A percentile compares a stretch with the other conserved stretches of the same genome.
Conservation (phyloP, 176 grass and related monocot genomes). For the Saccharum officinarum region DNA sequence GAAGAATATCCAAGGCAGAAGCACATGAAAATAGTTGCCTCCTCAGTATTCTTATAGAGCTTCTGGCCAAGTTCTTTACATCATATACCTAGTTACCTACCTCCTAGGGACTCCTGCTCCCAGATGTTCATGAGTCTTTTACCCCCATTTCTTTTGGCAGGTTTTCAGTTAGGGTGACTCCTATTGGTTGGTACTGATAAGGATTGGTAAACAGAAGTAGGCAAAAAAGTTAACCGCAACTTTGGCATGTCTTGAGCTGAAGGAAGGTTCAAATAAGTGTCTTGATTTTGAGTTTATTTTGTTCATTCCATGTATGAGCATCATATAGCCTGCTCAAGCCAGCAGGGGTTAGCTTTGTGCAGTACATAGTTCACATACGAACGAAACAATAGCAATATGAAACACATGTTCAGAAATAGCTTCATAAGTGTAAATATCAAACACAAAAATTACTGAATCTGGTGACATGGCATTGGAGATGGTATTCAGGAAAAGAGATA, state of each 20-base stretch:
- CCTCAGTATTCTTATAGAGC: background rate
- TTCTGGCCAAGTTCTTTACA: background rate
- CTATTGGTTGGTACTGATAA: background rate
- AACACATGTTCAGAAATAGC: background rate
- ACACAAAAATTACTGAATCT: background rate
- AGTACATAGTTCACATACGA: background rate
- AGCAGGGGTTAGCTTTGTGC: background rate
- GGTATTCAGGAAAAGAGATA: background rate
- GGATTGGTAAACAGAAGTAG: background rate
- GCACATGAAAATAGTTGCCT: background rate
- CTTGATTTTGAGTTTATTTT: background rate
- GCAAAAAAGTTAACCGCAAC: background rate
- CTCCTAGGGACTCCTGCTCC: background rate
- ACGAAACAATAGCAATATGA: background rate
- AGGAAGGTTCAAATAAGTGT: background rate
- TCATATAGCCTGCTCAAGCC: background rate
- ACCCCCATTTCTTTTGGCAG: background rate
- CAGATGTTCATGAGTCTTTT: background rate
- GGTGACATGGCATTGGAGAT: background rate
- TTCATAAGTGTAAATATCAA: background rate
- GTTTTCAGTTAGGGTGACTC: background rate
- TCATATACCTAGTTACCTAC: background rate
- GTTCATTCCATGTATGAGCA: background rate
- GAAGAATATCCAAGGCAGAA: background rate
- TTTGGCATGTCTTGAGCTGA: background rate